These are phyloP conservation scores for Amyloporia xantha DNA, from an alignment of 768 basidiomycete genomes.

Conservation along the genomic window DNA sequence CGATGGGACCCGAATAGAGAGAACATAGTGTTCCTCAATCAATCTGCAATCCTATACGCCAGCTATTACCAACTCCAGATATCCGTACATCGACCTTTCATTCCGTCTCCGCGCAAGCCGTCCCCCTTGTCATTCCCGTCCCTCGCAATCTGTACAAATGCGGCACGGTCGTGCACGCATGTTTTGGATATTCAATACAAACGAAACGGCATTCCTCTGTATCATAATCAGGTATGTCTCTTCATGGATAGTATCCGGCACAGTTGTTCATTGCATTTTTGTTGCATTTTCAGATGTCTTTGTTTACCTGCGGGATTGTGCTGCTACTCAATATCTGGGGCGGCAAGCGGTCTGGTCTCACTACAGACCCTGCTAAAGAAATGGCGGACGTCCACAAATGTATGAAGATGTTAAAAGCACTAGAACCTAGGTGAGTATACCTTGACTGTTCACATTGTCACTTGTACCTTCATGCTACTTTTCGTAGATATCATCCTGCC, in stretches of 20 bases:
- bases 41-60: slow-evolving; percentile 52
- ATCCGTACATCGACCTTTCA: slow-evolving; percentile 46
- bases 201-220: slow-evolving; percentile 19
- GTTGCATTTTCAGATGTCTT: slow-evolving; percentile 23
- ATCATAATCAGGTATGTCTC: slow-evolving; percentile 25
- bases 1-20: slow-evolving; percentile 41
- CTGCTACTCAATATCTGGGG: slow-evolving; percentile 46
- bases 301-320: slow-evolving; percentile 40
- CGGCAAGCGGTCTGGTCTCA: slow-evolving; percentile 30
- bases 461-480: not conserved
- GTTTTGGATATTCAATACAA: slow-evolving; percentile 36
- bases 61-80: slow-evolving; percentile 55
- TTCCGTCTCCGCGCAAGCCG: slow-evolving; percentile 36
- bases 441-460: not conserved
- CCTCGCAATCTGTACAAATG: slow-evolving; percentile 49
- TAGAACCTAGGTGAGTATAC: slow-evolving; percentile 28
- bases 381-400: slow-evolving; percentile 42
- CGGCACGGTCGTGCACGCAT: slow-evolving; percentile 43
- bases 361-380: slow-evolving; percentile 31
- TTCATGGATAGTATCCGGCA: not conserved
- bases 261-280: not conserved
- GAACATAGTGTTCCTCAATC: slow-evolving; percentile 38
- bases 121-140: slow-evolving; percentile 39
- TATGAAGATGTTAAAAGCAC: slow-evolving; percentile 32
- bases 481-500: slow-evolving; percentile 38